Evolutionary conservation across 2,329 filamentous ascomycete species (phyloP).

Genomic region (Apiospora arundinis): DNA sequence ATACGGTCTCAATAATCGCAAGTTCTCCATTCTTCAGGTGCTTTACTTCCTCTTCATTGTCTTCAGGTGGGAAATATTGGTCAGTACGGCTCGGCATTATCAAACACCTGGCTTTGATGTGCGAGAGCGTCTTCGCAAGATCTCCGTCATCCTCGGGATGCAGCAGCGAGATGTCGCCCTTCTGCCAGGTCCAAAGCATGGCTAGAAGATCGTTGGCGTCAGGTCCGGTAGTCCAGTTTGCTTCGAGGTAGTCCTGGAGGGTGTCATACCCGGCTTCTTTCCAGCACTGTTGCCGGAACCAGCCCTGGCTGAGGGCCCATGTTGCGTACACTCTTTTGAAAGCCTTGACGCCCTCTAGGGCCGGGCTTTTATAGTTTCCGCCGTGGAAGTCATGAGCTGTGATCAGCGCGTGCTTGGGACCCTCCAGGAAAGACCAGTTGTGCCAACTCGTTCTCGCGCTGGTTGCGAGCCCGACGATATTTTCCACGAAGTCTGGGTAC

Average conservation of each 20-base stretch:
- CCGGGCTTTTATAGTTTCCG: slow-evolving; percentile 35
- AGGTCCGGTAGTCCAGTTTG: slow-evolving; percentile 34
- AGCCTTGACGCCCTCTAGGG: slow-evolving; percentile 41
- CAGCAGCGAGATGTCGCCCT: slow-evolving; percentile 42
- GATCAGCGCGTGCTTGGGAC: slow-evolving; percentile 54
- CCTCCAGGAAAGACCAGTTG: slow-evolving; percentile 62
- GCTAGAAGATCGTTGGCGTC: slow-evolving; percentile 45
- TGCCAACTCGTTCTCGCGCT: slow-evolving; percentile 57
- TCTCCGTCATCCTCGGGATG: slow-evolving; percentile 39
- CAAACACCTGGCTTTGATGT: slow-evolving; percentile 43
- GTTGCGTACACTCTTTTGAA: slow-evolving; percentile 41
- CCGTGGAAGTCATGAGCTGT: slow-evolving; percentile 48
- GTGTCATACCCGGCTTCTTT: slow-evolving; percentile 38
- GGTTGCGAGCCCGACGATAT: slow-evolving; percentile 56
- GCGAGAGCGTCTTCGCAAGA: slow-evolving; percentile 41
- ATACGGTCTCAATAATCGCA: slow-evolving; percentile 43
- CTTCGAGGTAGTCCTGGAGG: slow-evolving; percentile 32
- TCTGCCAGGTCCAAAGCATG: slow-evolving; percentile 48
- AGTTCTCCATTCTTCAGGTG: slow-evolving; percentile 40
- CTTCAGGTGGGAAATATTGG: slow-evolving; percentile 47
- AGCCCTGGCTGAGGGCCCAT: slow-evolving; percentile 44
- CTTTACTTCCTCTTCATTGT: slow-evolving; percentile 44
- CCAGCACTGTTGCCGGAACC: slow-evolving; percentile 47
- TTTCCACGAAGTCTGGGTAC: slow-evolving; percentile 54
- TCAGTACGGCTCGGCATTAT: slow-evolving; percentile 48